Conservation (phyloP, 805 yeast genomes). For the Starmerella gropengiesseri region DNA sequence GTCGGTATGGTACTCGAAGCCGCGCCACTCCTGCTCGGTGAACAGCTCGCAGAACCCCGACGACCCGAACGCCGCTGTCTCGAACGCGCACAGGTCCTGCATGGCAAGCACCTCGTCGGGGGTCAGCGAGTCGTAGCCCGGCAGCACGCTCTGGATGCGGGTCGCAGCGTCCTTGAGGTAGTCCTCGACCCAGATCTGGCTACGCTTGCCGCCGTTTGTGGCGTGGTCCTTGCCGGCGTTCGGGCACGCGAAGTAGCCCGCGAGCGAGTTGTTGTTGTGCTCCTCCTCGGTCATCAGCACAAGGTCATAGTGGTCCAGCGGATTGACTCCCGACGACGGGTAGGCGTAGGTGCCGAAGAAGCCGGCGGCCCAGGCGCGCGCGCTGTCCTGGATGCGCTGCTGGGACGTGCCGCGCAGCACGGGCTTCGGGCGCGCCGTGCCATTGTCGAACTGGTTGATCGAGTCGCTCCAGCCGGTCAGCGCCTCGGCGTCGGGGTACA, state of each 20-base stretch:
- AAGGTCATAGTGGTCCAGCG: conserved; percentile 28
- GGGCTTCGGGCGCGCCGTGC: conserved; percentile 28
- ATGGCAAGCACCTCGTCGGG: conserved; percentile 42
- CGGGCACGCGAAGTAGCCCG: conserved; percentile 32
- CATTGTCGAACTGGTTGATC: conserved; percentile 28
- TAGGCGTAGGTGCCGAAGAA: conserved; percentile 33
- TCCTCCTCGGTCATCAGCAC: conserved; percentile 28
- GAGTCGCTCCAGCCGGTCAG: conserved; percentile 25
- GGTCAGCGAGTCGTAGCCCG: conserved; percentile 41
- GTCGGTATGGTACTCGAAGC: conserved; percentile 50
- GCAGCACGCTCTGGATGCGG: conserved; percentile 47
- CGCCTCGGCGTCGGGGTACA: conserved; percentile 26
- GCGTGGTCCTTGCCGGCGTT: conserved; percentile 27
- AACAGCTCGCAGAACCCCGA: conserved; percentile 60
- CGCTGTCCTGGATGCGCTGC: conserved; percentile 33
- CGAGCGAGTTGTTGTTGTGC: conserved; percentile 32
- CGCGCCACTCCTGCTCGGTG: conserved; percentile 56
- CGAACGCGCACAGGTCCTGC: conserved; percentile 62
- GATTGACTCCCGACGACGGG: conserved; percentile 26
- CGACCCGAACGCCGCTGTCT: conserved; percentile 55
- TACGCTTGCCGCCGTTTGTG: conserved; percentile 24
- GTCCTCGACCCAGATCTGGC: conserved; percentile 30
- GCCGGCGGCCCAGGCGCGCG: conserved; percentile 37
- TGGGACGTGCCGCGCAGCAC: conserved; percentile 33
- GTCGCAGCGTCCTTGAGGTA: conserved; percentile 45